Conservation (phyloP, 2,329 filamentous ascomycete genomes). For the Diaporthe ampelina region DNA sequence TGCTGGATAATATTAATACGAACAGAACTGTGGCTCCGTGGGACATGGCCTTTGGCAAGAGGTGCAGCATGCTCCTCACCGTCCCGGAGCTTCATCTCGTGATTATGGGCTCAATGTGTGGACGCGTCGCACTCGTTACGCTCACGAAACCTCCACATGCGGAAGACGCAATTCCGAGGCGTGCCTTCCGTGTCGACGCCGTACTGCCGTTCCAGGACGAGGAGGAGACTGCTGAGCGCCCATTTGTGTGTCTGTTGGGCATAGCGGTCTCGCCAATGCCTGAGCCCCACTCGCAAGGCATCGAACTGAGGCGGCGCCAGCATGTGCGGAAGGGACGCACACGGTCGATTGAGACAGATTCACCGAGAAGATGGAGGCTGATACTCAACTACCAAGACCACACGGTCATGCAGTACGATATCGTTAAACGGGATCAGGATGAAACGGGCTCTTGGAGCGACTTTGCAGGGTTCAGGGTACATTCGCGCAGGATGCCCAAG, state of each 20-base stretch:
- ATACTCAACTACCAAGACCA: slow-evolving; percentile 81
- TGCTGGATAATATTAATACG: slow-evolving; percentile 47
- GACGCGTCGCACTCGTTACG: slow-evolving; percentile 73
- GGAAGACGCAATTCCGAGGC: slow-evolving; percentile 48
- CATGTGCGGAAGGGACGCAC: slow-evolving; percentile 13
- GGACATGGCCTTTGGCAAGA: slow-evolving; percentile 58
- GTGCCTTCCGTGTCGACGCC: slow-evolving; percentile 67
- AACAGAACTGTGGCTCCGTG: slow-evolving; percentile 47
- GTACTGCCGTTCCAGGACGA: slow-evolving; percentile 63
- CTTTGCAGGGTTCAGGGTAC: slow-evolving; percentile 12
- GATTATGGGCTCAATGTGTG: slow-evolving; percentile 75
- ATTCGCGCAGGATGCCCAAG: background rate
- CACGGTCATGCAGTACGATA: slow-evolving; percentile 77
- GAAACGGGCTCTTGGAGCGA: slow-evolving; percentile 42
- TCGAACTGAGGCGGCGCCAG: slow-evolving; percentile 44
- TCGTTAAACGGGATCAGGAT: slow-evolving; percentile 50
- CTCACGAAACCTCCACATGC: slow-evolving; percentile 62
- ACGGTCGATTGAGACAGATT: slow-evolving; percentile 38
- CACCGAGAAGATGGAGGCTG: slow-evolving; percentile 71
- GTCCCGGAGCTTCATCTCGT: slow-evolving; percentile 81
- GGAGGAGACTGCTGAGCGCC: slow-evolving; percentile 60
- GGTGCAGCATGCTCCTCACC: slow-evolving; percentile 73
- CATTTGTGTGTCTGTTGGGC: slow-evolving; percentile 71
- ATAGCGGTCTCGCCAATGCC: slow-evolving; percentile 77
- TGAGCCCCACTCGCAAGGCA: slow-evolving; percentile 51